Percentiles rank a stretch among this genome's conserved stretches.
Conservation (phyloP, 2,329 filamentous ascomycete genomes). For the Cadophora gregata region DNA sequence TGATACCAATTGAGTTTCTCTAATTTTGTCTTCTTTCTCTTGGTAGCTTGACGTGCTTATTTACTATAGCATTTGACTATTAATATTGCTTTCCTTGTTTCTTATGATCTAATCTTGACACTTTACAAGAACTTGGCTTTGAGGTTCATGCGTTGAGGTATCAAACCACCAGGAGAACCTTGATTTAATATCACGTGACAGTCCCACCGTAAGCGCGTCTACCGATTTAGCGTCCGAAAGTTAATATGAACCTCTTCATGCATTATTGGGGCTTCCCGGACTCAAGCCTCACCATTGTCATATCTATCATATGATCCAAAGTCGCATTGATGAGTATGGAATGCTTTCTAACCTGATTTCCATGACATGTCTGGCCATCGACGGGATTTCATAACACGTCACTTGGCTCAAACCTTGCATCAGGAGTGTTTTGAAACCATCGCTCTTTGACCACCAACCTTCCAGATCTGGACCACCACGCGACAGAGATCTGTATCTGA, state of each 20-base stretch:
- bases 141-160: not conserved
- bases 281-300: not conserved
- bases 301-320: not conserved
- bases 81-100: not conserved
- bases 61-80: not conserved
- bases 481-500: constrained; percentile 10
- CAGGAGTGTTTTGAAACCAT: constrained; percentile 27
- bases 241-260: not conserved
- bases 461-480: constrained; percentile 9
- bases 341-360: not conserved
- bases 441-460: not conserved
- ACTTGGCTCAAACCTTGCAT: constrained; percentile 23
- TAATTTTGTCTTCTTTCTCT: not conserved
- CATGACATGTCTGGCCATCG: not conserved
- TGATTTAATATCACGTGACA: not conserved
- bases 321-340: not conserved
- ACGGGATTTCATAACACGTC: not conserved
- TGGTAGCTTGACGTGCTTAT: not conserved
- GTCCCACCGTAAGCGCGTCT: not conserved
- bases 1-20: constrained; percentile 11
- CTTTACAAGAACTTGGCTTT: not conserved
- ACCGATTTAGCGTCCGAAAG: not conserved
- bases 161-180: not conserved
- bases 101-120: not conserved
- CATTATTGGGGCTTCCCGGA: not conserved